phyloP scores from a whole-genome alignment of 331 rosid genomes.

The Prunus yedoensis region DNA sequence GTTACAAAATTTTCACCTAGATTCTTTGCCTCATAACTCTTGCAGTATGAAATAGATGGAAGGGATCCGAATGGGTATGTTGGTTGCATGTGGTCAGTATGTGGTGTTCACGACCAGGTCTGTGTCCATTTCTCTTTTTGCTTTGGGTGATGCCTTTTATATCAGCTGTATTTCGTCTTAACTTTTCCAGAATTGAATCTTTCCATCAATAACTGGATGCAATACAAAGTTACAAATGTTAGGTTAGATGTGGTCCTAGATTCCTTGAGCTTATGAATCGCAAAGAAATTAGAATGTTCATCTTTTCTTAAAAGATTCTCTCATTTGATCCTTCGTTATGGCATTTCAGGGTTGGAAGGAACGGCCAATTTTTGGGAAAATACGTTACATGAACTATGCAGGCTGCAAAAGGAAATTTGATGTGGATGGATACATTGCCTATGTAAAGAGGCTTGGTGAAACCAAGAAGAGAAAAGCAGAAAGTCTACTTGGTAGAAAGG shows the following conservation, averaged over 20 bases:
- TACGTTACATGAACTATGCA: constrained; percentile 86
- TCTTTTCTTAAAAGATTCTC: too few relatives aligned
- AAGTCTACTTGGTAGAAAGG: constrained; percentile 33
- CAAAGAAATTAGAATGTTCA: not conserved
- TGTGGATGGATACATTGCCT: constrained; percentile 69
- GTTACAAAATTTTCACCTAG: constrained; percentile 12
- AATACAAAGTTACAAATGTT: not conserved
- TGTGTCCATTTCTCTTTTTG: constrained; percentile 7
- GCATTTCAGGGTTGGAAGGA: constrained; percentile 83
- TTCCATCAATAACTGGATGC: not conserved
- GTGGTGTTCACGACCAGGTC: constrained; percentile 98
- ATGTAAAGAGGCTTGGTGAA: constrained; percentile 55
- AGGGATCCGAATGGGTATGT: constrained; percentile 89
- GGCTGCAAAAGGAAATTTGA: constrained; percentile 96
- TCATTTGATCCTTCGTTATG: not conserved
- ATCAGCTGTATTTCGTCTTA: too few relatives aligned
- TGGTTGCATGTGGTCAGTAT: constrained; percentile 98
- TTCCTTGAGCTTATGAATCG: not conserved
- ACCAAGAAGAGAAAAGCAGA: constrained; percentile 68
- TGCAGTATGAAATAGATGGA: constrained; percentile 92
- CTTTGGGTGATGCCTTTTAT: not conserved
- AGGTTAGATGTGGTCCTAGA: not conserved
- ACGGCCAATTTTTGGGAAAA: constrained; percentile 83
- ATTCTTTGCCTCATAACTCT: constrained; percentile 1
- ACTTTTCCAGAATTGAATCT: not conserved